Conservation (phyloP, 1,284 basidiomycete species). For the Ceratobasidium sp. region DNA sequence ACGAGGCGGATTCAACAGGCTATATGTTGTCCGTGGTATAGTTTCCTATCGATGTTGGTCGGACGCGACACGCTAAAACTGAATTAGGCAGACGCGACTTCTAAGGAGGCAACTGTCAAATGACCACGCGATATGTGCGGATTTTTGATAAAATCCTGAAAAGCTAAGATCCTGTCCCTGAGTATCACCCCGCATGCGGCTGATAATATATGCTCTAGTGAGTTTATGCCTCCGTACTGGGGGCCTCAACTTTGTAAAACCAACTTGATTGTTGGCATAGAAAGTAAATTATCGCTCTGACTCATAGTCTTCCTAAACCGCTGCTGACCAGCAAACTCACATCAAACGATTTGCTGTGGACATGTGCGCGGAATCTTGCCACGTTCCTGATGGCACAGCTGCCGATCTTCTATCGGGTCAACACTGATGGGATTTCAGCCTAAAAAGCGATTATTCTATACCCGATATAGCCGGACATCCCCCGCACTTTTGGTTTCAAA, state of each 20-base stretch:
- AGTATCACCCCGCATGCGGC: not conserved
- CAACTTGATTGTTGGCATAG: too few relatives aligned
- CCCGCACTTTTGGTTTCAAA: not conserved
- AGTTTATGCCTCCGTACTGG: too few relatives aligned
- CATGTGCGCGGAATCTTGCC: not conserved
- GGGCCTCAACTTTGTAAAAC: too few relatives aligned
- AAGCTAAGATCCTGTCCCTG: constrained; percentile 4
- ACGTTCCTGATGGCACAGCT: not conserved
- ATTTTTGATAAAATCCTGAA: not conserved
- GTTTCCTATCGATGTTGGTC: not conserved
- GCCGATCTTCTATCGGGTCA: not conserved
- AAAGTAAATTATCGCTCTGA: too few relatives aligned
- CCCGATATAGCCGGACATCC: not conserved
- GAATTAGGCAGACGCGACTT: constrained; percentile 2
- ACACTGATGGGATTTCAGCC: not conserved
- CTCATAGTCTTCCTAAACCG: too few relatives aligned
- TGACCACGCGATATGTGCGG: not conserved
- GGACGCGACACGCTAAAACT: constrained; percentile 4
- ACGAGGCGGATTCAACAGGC: not conserved
- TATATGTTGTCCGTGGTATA: not conserved
- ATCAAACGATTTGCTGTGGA: too few relatives aligned
- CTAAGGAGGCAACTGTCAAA: not conserved
- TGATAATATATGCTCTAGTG: too few relatives aligned
- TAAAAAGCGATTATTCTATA: not conserved
- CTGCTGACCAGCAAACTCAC: too few relatives aligned